Percentiles rank a stretch among this genome's conserved stretches.
These are phyloP conservation scores for Pythium rhizo-oryzae DNA, from an alignment of 352 stramenopile species.

Conservation along the genomic window DNA sequence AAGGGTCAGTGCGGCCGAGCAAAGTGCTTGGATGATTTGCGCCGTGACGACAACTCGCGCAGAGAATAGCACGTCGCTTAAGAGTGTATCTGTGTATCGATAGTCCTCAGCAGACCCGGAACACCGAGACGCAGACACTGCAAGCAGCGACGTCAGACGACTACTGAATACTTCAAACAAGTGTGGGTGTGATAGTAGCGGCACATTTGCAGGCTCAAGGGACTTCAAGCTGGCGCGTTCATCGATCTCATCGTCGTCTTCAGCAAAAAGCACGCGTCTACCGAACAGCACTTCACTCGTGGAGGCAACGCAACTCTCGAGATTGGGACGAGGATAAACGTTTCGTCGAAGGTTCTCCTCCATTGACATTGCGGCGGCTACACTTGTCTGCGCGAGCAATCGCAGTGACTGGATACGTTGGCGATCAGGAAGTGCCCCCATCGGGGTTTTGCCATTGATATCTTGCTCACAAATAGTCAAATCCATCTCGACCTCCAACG, in stretches of 20 bases:
- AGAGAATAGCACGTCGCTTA: constrained; percentile 61
- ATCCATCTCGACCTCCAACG: constrained; percentile 58
- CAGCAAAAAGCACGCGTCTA: constrained; percentile 69
- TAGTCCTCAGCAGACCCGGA: constrained; percentile 31
- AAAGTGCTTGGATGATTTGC: constrained; percentile 60
- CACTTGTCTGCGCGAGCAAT: constrained; percentile 47
- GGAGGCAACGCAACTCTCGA: constrained; percentile 49
- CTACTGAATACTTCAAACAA: constrained; percentile 59
- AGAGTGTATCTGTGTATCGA: constrained; percentile 38
- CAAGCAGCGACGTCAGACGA: constrained; percentile 39
- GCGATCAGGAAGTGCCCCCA: constrained; percentile 31
- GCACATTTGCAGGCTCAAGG: constrained; percentile 6
- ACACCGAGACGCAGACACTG: constrained; percentile 2
- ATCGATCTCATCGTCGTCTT: constrained; percentile 44
- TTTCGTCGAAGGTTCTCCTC: not conserved
- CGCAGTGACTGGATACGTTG: constrained; percentile 63
- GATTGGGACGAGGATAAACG: constrained; percentile 22
- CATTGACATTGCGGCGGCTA: constrained; percentile 36
- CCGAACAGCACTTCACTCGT: constrained; percentile 71
- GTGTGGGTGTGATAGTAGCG: constrained; percentile 53
- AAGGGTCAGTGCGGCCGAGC: constrained; percentile 15
- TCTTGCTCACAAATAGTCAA: constrained; percentile 50
- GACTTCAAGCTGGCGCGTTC: constrained; percentile 5
- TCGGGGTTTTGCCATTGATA: constrained; percentile 30
- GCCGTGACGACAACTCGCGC: constrained; percentile 59